Base-by-base conservation (phyloP, 139 green algal genomes). In the Axilococcus clingmanii region DNA sequence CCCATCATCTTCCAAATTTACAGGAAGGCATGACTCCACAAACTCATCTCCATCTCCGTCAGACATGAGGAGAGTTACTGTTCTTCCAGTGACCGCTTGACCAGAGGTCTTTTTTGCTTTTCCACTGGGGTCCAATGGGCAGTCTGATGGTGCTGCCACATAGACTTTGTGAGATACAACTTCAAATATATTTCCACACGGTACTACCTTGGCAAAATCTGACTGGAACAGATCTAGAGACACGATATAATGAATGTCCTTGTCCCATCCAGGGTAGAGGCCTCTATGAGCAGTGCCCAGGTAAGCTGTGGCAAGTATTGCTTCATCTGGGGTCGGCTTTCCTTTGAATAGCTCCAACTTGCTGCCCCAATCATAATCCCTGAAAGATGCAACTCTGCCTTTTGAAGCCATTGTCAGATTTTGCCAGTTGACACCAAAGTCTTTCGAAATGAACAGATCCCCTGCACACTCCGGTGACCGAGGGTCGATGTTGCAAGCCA, bases 141-240 rank as follows among this genome's bases (percentile, higher is more conserved):
- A 94, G 40, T 71, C 59, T 57, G 80, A 82, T 8, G 80, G 69
- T 22, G 85, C 55, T 0, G 82, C 82, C 51, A 94, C 59, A 64
- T 79, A 93, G 3, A 94, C 46, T 71, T 78, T 63, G 11, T 32
- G 28, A 3, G 59, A 65, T 7, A 87, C 27, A 12, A 94, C 55
- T 76, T 97, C 90, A 57, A 97, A 94, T 61, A 88, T 76, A 62
- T 95, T 96, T 46, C 85, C 89, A 53, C 89, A 96, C 25, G 65
- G 60, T 23, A 90, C 67, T 12, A 79, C 55, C 53, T 78, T 69
- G 53, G 57, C 43, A 29, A 83, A 66, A 34, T 55, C 33, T 48
- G 48, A 58, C 20, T 58, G 50, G 65, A 96, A 97, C 7, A 78
- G 75, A 62, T 95, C 72, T 19, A 71, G 42, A 31, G 61, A 80